Percentiles rank a stretch among this genome's conserved stretches.
phyloP scores from a whole-genome alignment of 129 eudicot genomes.

The Saposhnikovia divaricata region DNA sequence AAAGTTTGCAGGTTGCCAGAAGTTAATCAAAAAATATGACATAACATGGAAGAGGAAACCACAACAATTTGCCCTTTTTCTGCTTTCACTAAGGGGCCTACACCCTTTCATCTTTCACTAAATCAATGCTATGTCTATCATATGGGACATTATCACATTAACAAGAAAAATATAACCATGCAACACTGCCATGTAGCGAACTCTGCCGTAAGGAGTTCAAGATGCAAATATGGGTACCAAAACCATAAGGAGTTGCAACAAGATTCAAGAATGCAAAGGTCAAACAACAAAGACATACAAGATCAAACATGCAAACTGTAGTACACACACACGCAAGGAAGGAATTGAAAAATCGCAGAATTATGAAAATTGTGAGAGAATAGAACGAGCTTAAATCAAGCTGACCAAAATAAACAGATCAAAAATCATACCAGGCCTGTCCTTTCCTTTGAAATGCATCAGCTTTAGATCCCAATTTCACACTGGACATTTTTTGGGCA shows the following conservation, averaged over 20 bases:
- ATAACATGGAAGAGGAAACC: not conserved
- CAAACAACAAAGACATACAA: not conserved
- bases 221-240: not conserved
- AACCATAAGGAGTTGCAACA: not conserved
- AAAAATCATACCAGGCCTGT: constrained; percentile 67
- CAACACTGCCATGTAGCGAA: not conserved
- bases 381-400: not conserved
- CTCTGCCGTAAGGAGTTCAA: not conserved
- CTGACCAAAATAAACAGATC: constrained; percentile 8
- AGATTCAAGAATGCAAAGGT: not conserved
- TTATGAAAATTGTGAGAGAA: not conserved
- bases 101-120: not conserved
- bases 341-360: not conserved
- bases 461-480: constrained; percentile 83
- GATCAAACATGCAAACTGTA: not conserved
- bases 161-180: not conserved
- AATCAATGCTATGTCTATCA: not conserved
- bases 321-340: not conserved
- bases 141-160: not conserved
- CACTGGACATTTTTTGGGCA: constrained; percentile 63
- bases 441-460: constrained; percentile 93
- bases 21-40: not conserved
- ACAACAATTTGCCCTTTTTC: not conserved
- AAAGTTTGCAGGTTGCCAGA: not conserved
- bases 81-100: not conserved